Evolutionary conservation across 169 alveolate species (phyloP).

Genomic region (Plasmodium sp.): DNA sequence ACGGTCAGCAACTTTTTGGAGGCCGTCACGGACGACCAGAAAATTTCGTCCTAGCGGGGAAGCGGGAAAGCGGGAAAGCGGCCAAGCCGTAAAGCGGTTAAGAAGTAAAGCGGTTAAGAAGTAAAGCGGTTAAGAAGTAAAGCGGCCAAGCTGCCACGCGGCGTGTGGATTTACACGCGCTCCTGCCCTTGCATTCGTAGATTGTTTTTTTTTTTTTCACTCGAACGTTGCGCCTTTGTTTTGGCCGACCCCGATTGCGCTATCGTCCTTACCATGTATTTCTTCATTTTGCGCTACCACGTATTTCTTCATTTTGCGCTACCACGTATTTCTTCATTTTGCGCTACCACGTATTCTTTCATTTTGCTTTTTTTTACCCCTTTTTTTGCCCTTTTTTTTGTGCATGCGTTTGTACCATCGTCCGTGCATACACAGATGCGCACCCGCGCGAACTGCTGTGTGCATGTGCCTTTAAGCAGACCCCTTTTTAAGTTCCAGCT

Average conservation of each 20-base stretch:
- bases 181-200: neutral
- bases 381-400: neutral
- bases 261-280: neutral
- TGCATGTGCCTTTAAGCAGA: neutral
- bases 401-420: neutral
- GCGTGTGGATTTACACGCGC: neutral
- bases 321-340: no score
- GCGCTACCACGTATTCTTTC: neutral
- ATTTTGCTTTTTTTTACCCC: neutral
- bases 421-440: neutral
- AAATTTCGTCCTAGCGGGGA: constrained; percentile 15
- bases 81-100: neutral
- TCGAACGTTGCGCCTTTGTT: neutral
- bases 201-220: neutral
- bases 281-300: neutral
- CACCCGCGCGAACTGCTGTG: neutral
- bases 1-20: constrained; percentile 43
- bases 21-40: constrained; percentile 61
- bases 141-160: neutral
- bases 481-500: neutral
- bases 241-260: neutral
- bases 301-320: no score
- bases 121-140: neutral
- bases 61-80: no score
- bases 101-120: neutral